Evolutionary conservation across 2,329 filamentous ascomycete genomes (phyloP).

Genomic region (Colletotrichum eleusines): DNA sequence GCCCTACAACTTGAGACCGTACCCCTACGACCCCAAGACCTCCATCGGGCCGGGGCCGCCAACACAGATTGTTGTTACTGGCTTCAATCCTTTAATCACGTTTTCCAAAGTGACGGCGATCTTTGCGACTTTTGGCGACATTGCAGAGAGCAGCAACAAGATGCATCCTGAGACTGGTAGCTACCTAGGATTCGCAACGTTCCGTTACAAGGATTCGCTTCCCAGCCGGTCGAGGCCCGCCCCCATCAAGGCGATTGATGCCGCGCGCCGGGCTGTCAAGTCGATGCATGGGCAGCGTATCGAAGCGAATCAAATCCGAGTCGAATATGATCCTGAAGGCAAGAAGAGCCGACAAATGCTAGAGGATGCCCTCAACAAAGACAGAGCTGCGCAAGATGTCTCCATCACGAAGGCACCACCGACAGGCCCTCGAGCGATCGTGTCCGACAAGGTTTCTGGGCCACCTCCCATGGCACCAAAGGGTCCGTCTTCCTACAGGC

Average conservation of each 20-base stretch:
- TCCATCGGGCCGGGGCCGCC: conserved; percentile 91
- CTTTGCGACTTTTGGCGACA: conserved; percentile 86
- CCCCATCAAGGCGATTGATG: conserved; percentile 77
- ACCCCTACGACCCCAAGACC: conserved; percentile 83
- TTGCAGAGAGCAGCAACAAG: conserved; percentile 91
- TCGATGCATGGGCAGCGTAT: conserved; percentile 84
- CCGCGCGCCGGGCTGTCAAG: conserved; percentile 83
- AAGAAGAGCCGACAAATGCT: conserved; percentile 84
- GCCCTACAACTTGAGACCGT: conserved; percentile 85
- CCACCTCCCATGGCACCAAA: conserved; percentile 89
- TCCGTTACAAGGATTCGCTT: conserved; percentile 85
- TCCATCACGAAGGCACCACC: conserved; percentile 50
- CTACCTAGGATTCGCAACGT: conserved; percentile 92
- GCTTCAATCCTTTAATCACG: conserved; percentile 91
- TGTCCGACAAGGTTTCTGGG: conserved; percentile 62
- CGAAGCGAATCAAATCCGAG: conserved; percentile 80
- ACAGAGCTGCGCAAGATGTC: conserved; percentile 59
- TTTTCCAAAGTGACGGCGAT: conserved; percentile 81
- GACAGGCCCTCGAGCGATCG: conserved; percentile 53
- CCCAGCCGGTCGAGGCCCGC: conserved; percentile 62
- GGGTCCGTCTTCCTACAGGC: conserved; percentile 75
- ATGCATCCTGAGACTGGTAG: conserved; percentile 95
- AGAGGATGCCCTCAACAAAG: conserved; percentile 77
- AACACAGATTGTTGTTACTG: conserved; percentile 91
- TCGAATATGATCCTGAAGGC: conserved; percentile 91